Evolutionary conservation across 2,329 filamentous ascomycete genomes (phyloP).

Genomic region (Knoxdaviesia capensis): DNA sequence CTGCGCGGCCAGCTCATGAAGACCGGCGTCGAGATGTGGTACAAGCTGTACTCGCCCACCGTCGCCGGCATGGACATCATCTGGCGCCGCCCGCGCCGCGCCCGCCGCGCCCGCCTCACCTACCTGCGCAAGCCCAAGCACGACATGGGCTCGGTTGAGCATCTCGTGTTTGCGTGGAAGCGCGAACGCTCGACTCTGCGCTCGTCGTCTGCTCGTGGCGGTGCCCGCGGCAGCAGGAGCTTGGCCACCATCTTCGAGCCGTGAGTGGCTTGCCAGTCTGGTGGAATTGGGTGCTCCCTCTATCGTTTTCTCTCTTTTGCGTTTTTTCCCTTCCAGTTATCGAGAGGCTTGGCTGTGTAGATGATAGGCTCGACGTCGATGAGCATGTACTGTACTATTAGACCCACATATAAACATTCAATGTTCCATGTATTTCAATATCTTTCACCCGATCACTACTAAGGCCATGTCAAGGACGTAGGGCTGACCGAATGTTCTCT

Average conservation of each 20-base stretch:
- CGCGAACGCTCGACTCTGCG: constrained; percentile 22
- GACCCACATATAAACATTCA: too few relatives aligned
- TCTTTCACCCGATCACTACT: too few relatives aligned
- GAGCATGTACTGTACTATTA: too few relatives aligned
- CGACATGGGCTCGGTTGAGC: constrained; percentile 71
- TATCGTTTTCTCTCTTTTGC: background rate
- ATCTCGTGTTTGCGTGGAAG: constrained; percentile 41
- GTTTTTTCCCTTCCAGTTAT: background rate
- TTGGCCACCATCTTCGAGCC: constrained; percentile 6
- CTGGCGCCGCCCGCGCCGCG: constrained; percentile 66
- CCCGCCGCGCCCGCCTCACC: constrained; percentile 69
- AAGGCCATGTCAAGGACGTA: too few relatives aligned
- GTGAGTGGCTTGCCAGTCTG: background rate
- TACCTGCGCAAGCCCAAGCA: constrained; percentile 81
- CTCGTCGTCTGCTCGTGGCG: constrained; percentile 4
- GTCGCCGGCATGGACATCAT: constrained; percentile 86
- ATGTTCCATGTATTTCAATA: too few relatives aligned
- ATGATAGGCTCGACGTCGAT: too few relatives aligned
- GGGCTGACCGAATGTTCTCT: too few relatives aligned
- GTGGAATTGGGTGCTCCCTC: background rate
- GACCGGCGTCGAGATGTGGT: constrained; percentile 90
- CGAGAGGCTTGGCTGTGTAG: background rate
- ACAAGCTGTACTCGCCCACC: constrained; percentile 82
- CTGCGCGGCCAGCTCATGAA: constrained; percentile 72
- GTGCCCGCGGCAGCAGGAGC: constrained; percentile 2